A percentile compares a stretch with the other conserved stretches of the same genome.
Evolutionary conservation across 164 flowering plant species (phyloP).

Genomic region (Vitis labrusca): DNA sequence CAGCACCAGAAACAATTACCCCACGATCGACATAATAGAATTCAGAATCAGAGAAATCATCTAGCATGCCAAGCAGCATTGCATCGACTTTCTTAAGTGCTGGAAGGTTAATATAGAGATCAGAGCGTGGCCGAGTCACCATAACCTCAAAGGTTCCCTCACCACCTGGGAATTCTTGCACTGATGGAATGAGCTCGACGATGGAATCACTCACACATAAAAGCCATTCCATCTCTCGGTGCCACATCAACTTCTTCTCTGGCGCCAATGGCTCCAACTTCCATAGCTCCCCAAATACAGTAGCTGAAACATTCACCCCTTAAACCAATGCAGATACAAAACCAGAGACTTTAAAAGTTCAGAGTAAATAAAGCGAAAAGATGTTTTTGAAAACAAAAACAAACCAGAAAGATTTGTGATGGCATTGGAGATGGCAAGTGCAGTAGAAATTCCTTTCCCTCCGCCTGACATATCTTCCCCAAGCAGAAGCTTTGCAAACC

Average conservation of each 20-base stretch:
- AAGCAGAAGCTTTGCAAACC: conserved; percentile 76
- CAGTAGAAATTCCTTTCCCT: conserved; percentile 80
- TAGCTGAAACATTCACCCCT: conserved; percentile 36
- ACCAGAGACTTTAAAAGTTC: neutral
- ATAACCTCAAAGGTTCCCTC: conserved; percentile 66
- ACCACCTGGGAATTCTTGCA: conserved; percentile 73
- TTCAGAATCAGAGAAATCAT: conserved; percentile 55
- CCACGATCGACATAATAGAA: conserved; percentile 71
- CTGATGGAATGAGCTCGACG: conserved; percentile 69
- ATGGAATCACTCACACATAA: conserved; percentile 70
- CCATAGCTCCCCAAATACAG: conserved; percentile 83
- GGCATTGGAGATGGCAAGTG: conserved; percentile 84
- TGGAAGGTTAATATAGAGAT: conserved; percentile 67
- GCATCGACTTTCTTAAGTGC: conserved; percentile 80
- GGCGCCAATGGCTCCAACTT: conserved; percentile 71
- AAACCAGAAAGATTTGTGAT: conserved; percentile 78
- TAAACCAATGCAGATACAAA: too few relatives aligned
- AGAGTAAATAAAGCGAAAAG: neutral
- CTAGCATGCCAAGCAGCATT: conserved; percentile 66
- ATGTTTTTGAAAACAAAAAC: neutral
- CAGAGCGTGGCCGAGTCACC: conserved; percentile 68
- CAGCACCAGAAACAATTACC: conserved; percentile 33
- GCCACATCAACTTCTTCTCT: conserved; percentile 71
- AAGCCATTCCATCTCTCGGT: conserved; percentile 85
- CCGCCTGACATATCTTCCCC: conserved; percentile 96